Base-by-base conservation (phyloP, 108 stramenopile species). In the Fistulifera solaris region DNA sequence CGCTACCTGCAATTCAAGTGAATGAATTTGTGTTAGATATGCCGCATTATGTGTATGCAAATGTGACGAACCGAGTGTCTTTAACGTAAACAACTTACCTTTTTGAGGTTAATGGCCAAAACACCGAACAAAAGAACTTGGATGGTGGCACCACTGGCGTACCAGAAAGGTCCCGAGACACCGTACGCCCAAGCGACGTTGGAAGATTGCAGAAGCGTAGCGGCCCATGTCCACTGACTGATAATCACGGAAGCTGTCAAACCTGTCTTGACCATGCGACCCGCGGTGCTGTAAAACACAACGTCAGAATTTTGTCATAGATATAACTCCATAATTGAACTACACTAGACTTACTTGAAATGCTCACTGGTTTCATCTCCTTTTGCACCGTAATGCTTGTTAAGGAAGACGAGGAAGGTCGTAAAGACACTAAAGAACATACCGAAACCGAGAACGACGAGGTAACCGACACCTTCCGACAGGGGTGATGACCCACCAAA, bases 161-260 rank as follows among this genome's bases (percentile, higher is more conserved):
- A 87, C 93, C 93, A 94, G 72, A 94, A 94, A 18, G 93, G 93
- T 24, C 93, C 93, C 22, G 87, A 87, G 19, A 94, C 89, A 53
- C 94, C 94, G 54, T 89, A 95, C 16, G 70, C 52, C 83, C 84
- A 95, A n/a, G 94, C 94, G 18, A 95, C 94, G 61, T 95, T 95
- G 49, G 87, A 87, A 50, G 82, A 85, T 65, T 95, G 94, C 41
- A 95, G 89, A 38, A 95, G 85, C 19, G 94, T 93, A 17, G 94
- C 91, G 12, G 91, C 94, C 94, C 94, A 95, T 48, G 94, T 95
- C 94, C 94, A 95, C 61, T 90, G 84, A 48, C 78, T 80, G 19
- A 90, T 87, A 62, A 95, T 87, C 44, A 91, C 91, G 48, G 83
- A 73, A 7, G 94, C 94, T 31, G 87, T 93, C 23, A 95, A 78